These are phyloP conservation scores for Ustilago nuda DNA, from an alignment of 1,284 basidiomycete species.

Conservation along the genomic window DNA sequence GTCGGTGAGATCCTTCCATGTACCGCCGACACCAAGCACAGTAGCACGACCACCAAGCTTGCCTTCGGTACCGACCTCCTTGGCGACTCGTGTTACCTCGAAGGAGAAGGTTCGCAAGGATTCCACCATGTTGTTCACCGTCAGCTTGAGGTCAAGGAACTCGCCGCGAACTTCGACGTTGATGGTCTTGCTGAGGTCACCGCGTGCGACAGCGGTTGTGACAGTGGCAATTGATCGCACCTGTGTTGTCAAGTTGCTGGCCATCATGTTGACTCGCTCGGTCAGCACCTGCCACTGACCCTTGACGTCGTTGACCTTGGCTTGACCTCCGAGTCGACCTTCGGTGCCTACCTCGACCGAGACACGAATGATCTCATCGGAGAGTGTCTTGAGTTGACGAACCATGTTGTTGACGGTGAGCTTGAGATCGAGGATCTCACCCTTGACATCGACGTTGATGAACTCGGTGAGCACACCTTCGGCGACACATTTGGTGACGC, in stretches of 20 bases:
- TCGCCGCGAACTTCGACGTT: conserved; percentile 68
- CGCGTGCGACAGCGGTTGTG: conserved; percentile 66
- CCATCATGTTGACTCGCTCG: conserved; percentile 70
- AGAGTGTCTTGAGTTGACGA: conserved; percentile 65
- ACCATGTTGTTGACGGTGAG: conserved; percentile 70
- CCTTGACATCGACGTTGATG: conserved; percentile 94
- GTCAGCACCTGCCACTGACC: conserved; percentile 71
- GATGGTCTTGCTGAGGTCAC: conserved; percentile 69
- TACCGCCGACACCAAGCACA: conserved; percentile 69
- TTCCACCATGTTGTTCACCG: conserved; percentile 70
- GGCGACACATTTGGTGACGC: conserved; percentile 77
- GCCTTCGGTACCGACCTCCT: conserved; percentile 69
- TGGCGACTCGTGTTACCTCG: conserved; percentile 69
- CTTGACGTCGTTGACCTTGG: conserved; percentile 75
- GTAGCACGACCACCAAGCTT: conserved; percentile 69
- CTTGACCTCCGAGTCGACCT: conserved; percentile 86
- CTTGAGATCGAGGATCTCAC: conserved; percentile 94
- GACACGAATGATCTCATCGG: conserved; percentile 75
- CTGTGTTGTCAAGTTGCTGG: conserved; percentile 84
- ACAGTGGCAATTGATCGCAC: conserved; percentile 74
- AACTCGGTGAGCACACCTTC: conserved; percentile 88
- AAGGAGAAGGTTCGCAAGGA: conserved; percentile 69
- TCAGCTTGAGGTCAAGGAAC: conserved; percentile 68
- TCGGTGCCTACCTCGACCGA: conserved; percentile 89
- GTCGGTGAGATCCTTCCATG: conserved; percentile 82